Conservation (phyloP, 805 yeast genomes). For the Candida coquimbonensis region DNA sequence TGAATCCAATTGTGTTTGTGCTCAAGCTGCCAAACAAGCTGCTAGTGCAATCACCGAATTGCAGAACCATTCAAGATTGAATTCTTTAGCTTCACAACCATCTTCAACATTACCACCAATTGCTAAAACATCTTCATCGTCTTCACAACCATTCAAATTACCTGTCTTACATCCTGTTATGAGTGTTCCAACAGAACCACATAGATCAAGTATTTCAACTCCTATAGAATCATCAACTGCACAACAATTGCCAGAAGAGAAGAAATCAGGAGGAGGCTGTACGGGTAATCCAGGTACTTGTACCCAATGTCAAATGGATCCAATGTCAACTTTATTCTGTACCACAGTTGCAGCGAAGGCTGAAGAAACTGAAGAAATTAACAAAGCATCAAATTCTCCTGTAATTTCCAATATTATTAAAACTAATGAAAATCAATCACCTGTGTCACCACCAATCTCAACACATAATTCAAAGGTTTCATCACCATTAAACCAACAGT, state of each 20-base stretch:
- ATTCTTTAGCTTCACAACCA: slow-evolving; percentile 19
- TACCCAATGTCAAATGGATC: slow-evolving; percentile 74
- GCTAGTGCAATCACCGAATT: slow-evolving; percentile 27
- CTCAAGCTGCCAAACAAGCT: slow-evolving; percentile 54
- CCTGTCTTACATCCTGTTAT: slow-evolving; percentile 65
- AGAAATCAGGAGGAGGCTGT: slow-evolving; percentile 43
- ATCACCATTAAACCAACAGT: slow-evolving; percentile 15
- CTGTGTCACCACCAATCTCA: slow-evolving; percentile 24
- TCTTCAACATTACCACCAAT: slow-evolving; percentile 33
- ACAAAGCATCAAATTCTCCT: not conserved
- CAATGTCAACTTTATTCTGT: slow-evolving; percentile 84
- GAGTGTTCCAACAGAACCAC: slow-evolving; percentile 37
- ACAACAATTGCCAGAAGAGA: slow-evolving; percentile 2
- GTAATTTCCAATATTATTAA: not conserved
- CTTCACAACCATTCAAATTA: slow-evolving; percentile 28
- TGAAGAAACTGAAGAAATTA: slow-evolving; percentile 10
- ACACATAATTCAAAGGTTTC: slow-evolving; percentile 22
- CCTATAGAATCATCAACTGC: slow-evolving; percentile 8
- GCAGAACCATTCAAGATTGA: slow-evolving; percentile 19
- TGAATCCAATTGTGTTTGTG: slow-evolving; percentile 86
- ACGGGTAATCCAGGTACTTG: slow-evolving; percentile 90
- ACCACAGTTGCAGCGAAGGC: slow-evolving; percentile 64
- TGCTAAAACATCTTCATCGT: slow-evolving; percentile 22
- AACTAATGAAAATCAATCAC: slow-evolving; percentile 15
- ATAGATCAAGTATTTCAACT: slow-evolving; percentile 24